These are phyloP conservation scores for Talaromyces piceae DNA, from an alignment of 2,329 filamentous ascomycete genomes.

Conservation along the genomic window DNA sequence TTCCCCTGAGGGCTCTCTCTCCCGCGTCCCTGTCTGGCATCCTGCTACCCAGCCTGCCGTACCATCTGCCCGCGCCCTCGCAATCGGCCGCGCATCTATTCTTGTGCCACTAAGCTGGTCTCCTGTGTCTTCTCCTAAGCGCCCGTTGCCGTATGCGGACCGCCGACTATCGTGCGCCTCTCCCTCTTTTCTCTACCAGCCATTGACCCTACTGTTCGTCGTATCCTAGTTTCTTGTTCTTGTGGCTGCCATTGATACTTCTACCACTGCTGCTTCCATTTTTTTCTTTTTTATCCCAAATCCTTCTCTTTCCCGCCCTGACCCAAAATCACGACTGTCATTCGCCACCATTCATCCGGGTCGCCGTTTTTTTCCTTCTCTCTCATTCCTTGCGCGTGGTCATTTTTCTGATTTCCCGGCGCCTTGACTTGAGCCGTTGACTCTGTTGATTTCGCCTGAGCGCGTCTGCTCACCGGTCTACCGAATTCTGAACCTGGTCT, in stretches of 20 bases:
- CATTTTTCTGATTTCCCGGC: neutral
- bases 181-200: slow-evolving; percentile 5
- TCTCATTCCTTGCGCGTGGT: neutral
- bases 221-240: slow-evolving; percentile 10
- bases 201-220: neutral
- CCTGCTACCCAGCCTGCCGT: neutral
- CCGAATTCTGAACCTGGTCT: neutral
- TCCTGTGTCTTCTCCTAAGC: slow-evolving; percentile 1
- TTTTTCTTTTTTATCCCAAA: no score
- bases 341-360: neutral
- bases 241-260: slow-evolving; percentile 9
- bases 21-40: no score
- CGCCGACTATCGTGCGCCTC: neutral
- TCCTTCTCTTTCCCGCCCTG: neutral
- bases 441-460: neutral
- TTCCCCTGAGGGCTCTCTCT: neutral
- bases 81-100: neutral
- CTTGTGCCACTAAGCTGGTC: neutral
- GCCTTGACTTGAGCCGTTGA: neutral
- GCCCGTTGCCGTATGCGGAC: slow-evolving; percentile 1
- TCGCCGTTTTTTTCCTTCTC: neutral
- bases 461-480: neutral
- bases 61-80: neutral
- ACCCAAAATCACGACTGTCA: neutral
- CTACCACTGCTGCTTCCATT: neutral